Percentiles rank a stretch among this genome's conserved stretches.
phyloP scores from a whole-genome alignment of 1,284 basidiomycete species.

The Grifola frondosa region DNA sequence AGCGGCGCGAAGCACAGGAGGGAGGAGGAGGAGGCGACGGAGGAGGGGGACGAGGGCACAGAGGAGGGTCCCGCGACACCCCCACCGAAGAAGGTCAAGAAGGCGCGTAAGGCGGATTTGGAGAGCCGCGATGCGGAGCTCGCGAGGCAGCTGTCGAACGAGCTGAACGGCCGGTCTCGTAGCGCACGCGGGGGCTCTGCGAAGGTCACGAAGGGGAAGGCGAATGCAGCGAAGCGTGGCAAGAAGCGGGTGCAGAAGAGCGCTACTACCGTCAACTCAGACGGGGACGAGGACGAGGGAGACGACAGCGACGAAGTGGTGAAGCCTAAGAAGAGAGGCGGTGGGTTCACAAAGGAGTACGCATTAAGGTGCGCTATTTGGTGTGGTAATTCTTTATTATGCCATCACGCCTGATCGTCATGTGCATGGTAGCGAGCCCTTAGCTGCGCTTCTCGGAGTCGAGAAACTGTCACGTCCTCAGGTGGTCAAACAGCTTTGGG shows the following conservation, averaged over 20 bases:
- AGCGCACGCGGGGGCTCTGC: slow-evolving; percentile 33
- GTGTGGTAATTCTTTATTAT: background rate
- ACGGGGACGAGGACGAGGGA: slow-evolving; percentile 46
- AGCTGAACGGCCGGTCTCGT: slow-evolving; percentile 67
- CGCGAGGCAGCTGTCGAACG: slow-evolving; percentile 67
- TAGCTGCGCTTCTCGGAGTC: slow-evolving; percentile 56
- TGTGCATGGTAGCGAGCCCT: slow-evolving; percentile 49
- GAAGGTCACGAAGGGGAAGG: slow-evolving; percentile 36
- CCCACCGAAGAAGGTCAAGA: slow-evolving; percentile 41
- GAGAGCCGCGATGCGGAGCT: slow-evolving; percentile 63
- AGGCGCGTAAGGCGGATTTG: slow-evolving; percentile 34
- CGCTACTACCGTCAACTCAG: slow-evolving; percentile 55
- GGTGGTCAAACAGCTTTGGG: slow-evolving; percentile 86
- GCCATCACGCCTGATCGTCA: background rate
- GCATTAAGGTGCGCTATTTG: slow-evolving; percentile 56
- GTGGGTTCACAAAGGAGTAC: slow-evolving; percentile 79
- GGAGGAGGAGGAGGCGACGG: slow-evolving; percentile 40
- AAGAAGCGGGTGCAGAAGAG: slow-evolving; percentile 46
- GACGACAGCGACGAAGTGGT: slow-evolving; percentile 36
- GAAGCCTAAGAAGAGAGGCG: slow-evolving; percentile 38
- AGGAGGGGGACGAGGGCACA: slow-evolving; percentile 6
- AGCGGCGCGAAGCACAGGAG: slow-evolving; percentile 34
- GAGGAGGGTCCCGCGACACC: slow-evolving; percentile 33
- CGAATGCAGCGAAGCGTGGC: slow-evolving; percentile 45
- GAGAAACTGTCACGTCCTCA: slow-evolving; percentile 80